These are phyloP conservation scores for Cercis canadensis DNA, from an alignment of 306 rosid genomes.

Conservation along the genomic window DNA sequence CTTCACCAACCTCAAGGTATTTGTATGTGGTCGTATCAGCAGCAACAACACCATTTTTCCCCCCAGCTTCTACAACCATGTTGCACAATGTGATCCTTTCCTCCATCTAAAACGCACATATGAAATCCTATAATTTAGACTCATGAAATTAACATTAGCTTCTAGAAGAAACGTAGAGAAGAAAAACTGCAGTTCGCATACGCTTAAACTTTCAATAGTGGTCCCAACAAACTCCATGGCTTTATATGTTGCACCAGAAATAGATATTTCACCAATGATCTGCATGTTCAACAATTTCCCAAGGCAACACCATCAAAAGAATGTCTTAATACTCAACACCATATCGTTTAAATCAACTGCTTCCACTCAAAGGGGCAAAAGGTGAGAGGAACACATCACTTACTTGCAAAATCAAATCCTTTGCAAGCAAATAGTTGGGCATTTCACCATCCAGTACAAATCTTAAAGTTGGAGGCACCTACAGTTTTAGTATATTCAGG, in stretches of 20 bases:
- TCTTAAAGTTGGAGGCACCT: constrained; percentile 63
- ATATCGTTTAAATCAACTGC: constrained; percentile 3
- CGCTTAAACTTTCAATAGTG: constrained; percentile 84
- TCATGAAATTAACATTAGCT: constrained; percentile 3
- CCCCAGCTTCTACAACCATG: constrained; percentile 96
- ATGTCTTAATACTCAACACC: constrained; percentile 2
- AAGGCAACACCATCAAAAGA: constrained; percentile 20
- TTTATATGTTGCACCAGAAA: constrained; percentile 94
- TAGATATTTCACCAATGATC: constrained; percentile 92
- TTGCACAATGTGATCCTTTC: constrained; percentile 95
- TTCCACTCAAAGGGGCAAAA: constrained; percentile 19
- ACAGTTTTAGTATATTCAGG: constrained; percentile 21
- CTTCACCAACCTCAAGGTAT: constrained; percentile 76
- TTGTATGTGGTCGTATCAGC: constrained; percentile 79
- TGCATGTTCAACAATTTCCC: constrained; percentile 38
- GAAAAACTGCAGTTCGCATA: constrained; percentile 40
- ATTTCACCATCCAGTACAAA: constrained; percentile 63
- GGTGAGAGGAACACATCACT: constrained; percentile 40
- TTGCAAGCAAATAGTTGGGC: constrained; percentile 65
- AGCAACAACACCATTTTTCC: constrained; percentile 80
- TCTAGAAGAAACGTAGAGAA: not conserved
- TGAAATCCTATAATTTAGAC: constrained; percentile 3
- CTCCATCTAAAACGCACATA: constrained; percentile 61
- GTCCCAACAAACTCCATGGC: constrained; percentile 94
- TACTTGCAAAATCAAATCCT: constrained; percentile 64